A percentile compares a stretch with the other conserved stretches of the same genome.
Conservation (phyloP, 495 filamentous ascomycete genomes). For the Penicillium cataractarum region DNA sequence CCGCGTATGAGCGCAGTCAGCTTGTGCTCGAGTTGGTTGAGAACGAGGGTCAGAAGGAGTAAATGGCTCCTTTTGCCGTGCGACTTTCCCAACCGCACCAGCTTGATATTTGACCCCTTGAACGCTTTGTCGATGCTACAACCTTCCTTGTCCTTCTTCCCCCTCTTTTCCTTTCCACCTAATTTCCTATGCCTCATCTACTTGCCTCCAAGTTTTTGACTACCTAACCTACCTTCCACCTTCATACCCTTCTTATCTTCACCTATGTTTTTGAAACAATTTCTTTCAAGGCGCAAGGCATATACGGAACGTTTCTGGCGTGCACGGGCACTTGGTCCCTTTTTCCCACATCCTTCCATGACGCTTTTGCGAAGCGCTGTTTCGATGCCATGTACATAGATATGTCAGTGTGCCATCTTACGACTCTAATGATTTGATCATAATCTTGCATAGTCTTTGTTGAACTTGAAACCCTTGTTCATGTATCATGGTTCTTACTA, state of each 20-base stretch:
- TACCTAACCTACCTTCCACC: background rate
- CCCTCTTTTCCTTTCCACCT: background rate
- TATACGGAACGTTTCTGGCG: slow-evolving; percentile 3
- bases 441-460: background rate
- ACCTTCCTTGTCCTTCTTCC: background rate
- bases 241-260: slow-evolving; percentile 3
- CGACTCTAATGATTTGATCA: slow-evolving; percentile 14
- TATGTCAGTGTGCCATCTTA: slow-evolving; percentile 26
- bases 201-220: background rate
- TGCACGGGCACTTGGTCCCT: slow-evolving; percentile 1
- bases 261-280: background rate
- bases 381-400: slow-evolving; percentile 36
- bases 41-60: slow-evolving; percentile 90
- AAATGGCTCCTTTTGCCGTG: background rate
- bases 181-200: background rate
- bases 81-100: background rate
- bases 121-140: background rate
- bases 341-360: slow-evolving; percentile 6
- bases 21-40: slow-evolving; percentile 90
- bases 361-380: slow-evolving; percentile 11
- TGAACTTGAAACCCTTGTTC: background rate
- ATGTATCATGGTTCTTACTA: background rate
- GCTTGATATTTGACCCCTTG: background rate
- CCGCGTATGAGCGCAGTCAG: slow-evolving; percentile 77
- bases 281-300: background rate